Conservation (phyloP, 208 protist genomes). For the Borovskyia barvae region DNA sequence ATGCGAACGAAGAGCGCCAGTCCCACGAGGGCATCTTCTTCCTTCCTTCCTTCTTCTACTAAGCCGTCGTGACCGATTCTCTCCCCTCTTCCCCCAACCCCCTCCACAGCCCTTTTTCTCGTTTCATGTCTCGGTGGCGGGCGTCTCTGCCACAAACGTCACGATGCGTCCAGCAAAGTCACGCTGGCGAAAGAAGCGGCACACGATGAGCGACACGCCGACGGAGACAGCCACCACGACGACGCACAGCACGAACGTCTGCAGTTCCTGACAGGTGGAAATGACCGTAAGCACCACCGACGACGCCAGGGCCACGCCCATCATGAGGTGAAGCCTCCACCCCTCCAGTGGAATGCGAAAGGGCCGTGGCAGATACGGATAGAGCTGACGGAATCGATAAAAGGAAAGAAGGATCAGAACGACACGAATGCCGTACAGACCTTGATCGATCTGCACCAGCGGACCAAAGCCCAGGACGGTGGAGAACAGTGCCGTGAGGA, state of each 20-base stretch:
- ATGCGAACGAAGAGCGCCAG: too few relatives aligned
- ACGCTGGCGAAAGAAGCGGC: conserved; percentile 35
- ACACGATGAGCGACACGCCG: conserved; percentile 45
- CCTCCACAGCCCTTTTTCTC: background rate
- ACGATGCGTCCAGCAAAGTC: conserved; percentile 73
- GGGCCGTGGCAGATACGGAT: conserved; percentile 61
- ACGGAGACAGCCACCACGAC: conserved; percentile 26
- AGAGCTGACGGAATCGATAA: conserved; percentile 53
- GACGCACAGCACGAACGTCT: conserved; percentile 39
- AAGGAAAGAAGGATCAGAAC: conserved; percentile 59
- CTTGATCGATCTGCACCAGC: conserved; percentile 71
- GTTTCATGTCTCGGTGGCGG: background rate
- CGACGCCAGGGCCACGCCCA: conserved; percentile 40
- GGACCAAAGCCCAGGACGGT: conserved; percentile 57
- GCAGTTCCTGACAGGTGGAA: conserved; percentile 37
- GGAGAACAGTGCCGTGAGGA: conserved; percentile 64
- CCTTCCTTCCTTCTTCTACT: too few relatives aligned
- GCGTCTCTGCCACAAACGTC: conserved; percentile 20
- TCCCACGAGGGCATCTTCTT: too few relatives aligned
- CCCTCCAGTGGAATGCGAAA: conserved; percentile 56
- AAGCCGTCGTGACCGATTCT: background rate
- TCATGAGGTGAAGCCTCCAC: conserved; percentile 34
- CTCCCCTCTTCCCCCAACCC: background rate
- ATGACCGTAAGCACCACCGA: conserved; percentile 45
- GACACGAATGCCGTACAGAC: conserved; percentile 70